Evolutionary conservation across 495 filamentous ascomycete genomes (phyloP).

Genomic region (Chaetomium cochliodes): DNA sequence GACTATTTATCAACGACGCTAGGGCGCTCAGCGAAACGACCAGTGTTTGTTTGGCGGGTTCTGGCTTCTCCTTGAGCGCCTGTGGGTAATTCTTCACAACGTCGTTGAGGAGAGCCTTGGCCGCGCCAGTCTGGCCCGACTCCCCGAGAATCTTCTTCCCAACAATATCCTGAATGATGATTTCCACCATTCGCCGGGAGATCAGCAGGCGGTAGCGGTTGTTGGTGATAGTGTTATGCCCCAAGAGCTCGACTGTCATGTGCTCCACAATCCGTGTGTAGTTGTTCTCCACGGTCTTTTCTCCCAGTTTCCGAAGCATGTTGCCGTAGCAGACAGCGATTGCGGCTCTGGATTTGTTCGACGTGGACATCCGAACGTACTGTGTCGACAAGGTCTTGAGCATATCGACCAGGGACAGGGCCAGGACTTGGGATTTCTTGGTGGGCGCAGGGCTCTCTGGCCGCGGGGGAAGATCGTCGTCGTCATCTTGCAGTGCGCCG

Average conservation of each 20-base stretch:
- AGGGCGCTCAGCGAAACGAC: conserved; percentile 77
- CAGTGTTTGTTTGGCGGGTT: conserved; percentile 84
- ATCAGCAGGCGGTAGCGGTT: conserved; percentile 88
- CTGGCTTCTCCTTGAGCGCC: conserved; percentile 83
- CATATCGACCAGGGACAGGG: conserved; percentile 74
- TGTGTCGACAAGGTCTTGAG: conserved; percentile 77
- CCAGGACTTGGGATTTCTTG: conserved; percentile 68
- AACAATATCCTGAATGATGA: conserved; percentile 79
- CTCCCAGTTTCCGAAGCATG: conserved; percentile 69
- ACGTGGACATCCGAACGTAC: conserved; percentile 76
- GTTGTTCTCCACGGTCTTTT: conserved; percentile 71
- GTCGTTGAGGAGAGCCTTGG: conserved; percentile 78
- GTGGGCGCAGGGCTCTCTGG: conserved; percentile 68
- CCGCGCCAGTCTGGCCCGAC: conserved; percentile 77
- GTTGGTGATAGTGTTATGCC: conserved; percentile 69
- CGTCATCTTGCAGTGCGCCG: conserved; percentile 58
- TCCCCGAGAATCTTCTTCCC: conserved; percentile 82
- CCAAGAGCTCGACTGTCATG: conserved; percentile 74
- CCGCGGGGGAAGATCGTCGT: conserved; percentile 72
- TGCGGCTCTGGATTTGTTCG: conserved; percentile 75
- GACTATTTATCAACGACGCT: conserved; percentile 69
- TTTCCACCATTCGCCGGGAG: conserved; percentile 79
- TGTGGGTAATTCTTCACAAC: conserved; percentile 94
- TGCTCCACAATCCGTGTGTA: conserved; percentile 80
- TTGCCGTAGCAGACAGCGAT: conserved; percentile 86